These are phyloP conservation scores for Phlyctochytrium planicorne DNA, from an alignment of 192 early-diverging fungal species.

Conservation along the genomic window DNA sequence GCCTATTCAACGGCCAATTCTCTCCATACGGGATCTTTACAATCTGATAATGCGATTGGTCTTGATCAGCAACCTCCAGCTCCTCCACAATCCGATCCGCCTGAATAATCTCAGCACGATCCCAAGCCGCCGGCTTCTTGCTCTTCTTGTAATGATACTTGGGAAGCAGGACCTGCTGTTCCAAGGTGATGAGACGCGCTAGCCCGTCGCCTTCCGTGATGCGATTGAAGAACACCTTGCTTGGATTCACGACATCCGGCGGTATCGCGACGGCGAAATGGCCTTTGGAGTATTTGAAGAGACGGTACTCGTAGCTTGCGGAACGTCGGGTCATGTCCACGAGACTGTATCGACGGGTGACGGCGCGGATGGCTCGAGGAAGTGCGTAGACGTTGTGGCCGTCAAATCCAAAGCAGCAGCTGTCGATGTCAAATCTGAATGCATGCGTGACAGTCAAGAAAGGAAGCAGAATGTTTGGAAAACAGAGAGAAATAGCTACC, in stretches of 20 bases:
- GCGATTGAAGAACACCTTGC: neutral
- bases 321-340: conserved; percentile 24
- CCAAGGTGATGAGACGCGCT: neutral
- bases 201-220: neutral
- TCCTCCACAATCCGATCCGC: neutral
- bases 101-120: neutral
- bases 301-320: conserved; percentile 22
- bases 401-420: too few species aligned
- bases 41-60: neutral
- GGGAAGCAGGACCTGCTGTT: neutral
- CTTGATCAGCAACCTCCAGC: neutral
- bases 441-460: too few species aligned
- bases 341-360: too few species aligned
- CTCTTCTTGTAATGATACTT: neutral
- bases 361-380: too few species aligned
- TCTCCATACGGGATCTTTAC: neutral
- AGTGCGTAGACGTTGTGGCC: too few species aligned
- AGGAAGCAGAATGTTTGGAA: too few species aligned
- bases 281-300: conserved; percentile 25
- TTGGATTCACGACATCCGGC: neutral
- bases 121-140: neutral
- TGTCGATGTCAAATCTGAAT: conserved; percentile 16
- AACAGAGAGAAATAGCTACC: too few species aligned
- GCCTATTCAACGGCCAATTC: neutral
- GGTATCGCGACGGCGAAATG: conserved; percentile 11